A percentile compares a stretch with the other conserved stretches of the same genome.
phyloP scores from a whole-genome alignment of 129 eudicot species.

The Flaveria robusta region DNA sequence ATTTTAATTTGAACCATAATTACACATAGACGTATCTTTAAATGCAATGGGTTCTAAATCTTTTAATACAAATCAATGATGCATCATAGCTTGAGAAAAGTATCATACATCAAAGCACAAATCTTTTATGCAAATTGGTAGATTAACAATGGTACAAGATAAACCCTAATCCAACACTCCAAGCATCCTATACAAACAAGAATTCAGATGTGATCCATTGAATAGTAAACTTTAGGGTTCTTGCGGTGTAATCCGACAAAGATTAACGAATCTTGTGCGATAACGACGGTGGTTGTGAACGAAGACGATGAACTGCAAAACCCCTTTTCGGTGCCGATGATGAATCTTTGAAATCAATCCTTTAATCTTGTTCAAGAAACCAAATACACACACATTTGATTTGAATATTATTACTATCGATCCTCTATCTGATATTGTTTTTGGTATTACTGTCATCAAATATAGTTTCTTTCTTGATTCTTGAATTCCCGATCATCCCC shows the following conservation, averaged over 20 bases:
- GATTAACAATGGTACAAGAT: not conserved
- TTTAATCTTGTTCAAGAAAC: conserved; percentile 15
- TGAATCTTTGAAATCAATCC: conserved; percentile 15
- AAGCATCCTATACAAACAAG: not conserved
- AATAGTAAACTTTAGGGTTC: conserved; percentile 16
- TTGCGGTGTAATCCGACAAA: conserved; percentile 3
- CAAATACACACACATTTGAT: conserved; percentile 26
- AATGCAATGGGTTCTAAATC: no score
- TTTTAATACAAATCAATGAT: not conserved
- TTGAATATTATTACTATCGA: not conserved
- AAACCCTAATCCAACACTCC: conserved; percentile 10
- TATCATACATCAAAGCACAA: not conserved
- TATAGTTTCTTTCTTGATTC: not conserved
- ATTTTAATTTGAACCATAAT: no score
- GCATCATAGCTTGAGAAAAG: not conserved
- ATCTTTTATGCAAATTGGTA: no score
- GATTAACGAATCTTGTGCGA: conserved; percentile 8
- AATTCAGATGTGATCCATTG: not conserved
- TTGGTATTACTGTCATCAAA: no score
- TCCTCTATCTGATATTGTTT: no score
- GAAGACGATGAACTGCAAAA: conserved; percentile 22
- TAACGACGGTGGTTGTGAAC: conserved; percentile 1
- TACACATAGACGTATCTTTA: no score
- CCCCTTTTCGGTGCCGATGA: conserved; percentile 29
- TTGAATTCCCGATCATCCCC: no score